phyloP scores from a whole-genome alignment of 2,329 filamentous ascomycete species.

The Cercospora janseana region DNA sequence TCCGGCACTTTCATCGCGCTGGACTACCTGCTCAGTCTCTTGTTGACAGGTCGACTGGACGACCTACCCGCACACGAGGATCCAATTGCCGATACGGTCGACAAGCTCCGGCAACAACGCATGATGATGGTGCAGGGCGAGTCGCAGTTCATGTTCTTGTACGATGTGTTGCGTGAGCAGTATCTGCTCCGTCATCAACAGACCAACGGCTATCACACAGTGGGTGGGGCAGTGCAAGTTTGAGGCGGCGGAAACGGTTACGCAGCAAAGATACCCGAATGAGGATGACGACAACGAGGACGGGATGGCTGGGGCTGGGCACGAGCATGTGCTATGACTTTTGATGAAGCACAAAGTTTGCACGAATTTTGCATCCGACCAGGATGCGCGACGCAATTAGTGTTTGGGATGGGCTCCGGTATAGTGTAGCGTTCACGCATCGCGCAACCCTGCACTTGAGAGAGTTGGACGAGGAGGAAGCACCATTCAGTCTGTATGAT shows the following conservation, averaged over 20 bases:
- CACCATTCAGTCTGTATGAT: too few species aligned
- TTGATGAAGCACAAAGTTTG: too few species aligned
- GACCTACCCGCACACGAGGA: conserved; percentile 54
- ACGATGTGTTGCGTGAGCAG: conserved; percentile 74
- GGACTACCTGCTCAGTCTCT: conserved; percentile 83
- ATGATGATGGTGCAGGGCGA: conserved; percentile 95
- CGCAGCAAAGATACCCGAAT: background rate
- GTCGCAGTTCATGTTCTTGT: conserved; percentile 80
- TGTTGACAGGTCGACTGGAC: conserved; percentile 69
- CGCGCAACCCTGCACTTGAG: too few species aligned
- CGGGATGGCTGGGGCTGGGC: background rate
- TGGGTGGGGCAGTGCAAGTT: conserved; percentile 9
- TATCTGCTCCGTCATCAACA: conserved; percentile 38
- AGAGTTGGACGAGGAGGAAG: too few species aligned
- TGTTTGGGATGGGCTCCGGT: too few species aligned
- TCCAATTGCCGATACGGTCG: conserved; percentile 74
- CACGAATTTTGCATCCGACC: too few species aligned
- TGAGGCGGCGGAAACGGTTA: background rate
- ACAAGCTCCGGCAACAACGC: conserved; percentile 77
- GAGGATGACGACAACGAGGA: background rate
- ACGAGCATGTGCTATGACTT: too few species aligned
- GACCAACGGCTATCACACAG: conserved; percentile 8
- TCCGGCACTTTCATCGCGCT: conserved; percentile 94
- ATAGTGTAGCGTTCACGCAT: too few species aligned
- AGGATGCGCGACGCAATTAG: too few species aligned